These are phyloP conservation scores for Falciphora oryzae DNA, from an alignment of 2,329 filamentous ascomycete genomes.

Conservation along the genomic window DNA sequence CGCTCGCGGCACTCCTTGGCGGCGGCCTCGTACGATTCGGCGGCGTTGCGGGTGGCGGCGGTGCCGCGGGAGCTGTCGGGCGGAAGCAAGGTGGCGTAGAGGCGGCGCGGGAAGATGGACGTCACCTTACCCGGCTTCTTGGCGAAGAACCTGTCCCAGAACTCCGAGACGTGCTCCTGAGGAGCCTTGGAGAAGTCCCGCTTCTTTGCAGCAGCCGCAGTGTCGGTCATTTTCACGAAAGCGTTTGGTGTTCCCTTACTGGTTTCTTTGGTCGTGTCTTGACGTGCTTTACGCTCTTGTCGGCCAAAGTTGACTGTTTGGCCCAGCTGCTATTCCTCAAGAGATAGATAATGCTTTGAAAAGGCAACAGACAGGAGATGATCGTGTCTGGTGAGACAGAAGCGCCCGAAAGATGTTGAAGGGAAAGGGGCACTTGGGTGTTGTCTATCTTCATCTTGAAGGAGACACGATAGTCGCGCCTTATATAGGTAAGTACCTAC, in stretches of 20 bases:
- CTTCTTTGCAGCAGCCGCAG: neutral
- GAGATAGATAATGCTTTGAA: too few relatives aligned
- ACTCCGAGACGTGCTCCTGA: conserved; percentile 34
- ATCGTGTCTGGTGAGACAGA: too few relatives aligned
- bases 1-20: conserved; percentile 33
- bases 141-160: conserved; percentile 37
- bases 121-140: conserved; percentile 37
- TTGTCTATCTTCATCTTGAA: neutral
- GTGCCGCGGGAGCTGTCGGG: conserved; percentile 20
- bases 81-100: conserved; percentile 30
- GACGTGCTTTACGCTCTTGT: too few relatives aligned
- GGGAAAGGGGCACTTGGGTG: neutral
- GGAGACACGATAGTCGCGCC: neutral
- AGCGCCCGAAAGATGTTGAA: too few relatives aligned
- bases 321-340: too few relatives aligned
- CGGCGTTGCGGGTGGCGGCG: conserved; percentile 30
- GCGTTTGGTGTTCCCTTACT: neutral
- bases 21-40: conserved; percentile 36
- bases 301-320: too few relatives aligned
- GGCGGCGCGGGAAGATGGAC: conserved; percentile 35
- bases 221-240: neutral
- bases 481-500: too few relatives aligned
- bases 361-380: too few relatives aligned
- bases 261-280: too few relatives aligned
- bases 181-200: conserved; percentile 24